Conservation (phyloP, 1,284 basidiomycete species). For the Ganoderma resinaceum region DNA sequence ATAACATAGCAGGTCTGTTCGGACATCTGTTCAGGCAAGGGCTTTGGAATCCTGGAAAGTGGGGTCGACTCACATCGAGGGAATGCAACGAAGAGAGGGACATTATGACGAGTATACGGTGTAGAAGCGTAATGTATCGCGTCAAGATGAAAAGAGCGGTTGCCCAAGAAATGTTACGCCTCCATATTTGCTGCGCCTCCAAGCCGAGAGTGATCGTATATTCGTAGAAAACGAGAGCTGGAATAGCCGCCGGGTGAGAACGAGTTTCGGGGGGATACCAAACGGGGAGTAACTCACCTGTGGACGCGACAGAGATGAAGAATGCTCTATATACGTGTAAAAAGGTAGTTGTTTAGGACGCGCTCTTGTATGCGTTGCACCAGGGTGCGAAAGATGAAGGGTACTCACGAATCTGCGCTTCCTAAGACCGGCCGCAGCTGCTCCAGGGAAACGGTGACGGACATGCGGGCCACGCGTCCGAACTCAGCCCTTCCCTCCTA, state of each 20-base stretch:
- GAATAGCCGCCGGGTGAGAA: background rate
- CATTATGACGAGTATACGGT: conserved; percentile 19
- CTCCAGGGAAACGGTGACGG: background rate
- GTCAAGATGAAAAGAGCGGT: conserved; percentile 26
- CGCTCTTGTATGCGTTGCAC: background rate
- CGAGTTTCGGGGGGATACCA: background rate
- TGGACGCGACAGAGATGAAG: conserved; percentile 7
- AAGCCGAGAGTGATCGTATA: conserved; percentile 24
- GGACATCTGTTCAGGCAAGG: background rate
- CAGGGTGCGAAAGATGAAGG: background rate
- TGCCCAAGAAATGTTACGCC: conserved; percentile 16
- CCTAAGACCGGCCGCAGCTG: conserved; percentile 4
- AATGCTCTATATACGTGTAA: background rate
- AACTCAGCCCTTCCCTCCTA: background rate
- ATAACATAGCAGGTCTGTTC: conserved; percentile 19
- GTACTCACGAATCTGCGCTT: conserved; percentile 8
- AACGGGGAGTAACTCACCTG: background rate
- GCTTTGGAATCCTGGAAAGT: no score
- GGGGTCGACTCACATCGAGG: conserved; percentile 13
- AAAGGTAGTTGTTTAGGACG: background rate
- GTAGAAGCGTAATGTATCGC: conserved; percentile 25
- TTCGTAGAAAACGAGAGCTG: conserved; percentile 27
- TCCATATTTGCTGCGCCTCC: conserved; percentile 29
- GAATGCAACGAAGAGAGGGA: conserved; percentile 18
- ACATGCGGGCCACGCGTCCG: conserved; percentile 2